Percentiles rank a stretch among this genome's conserved stretches.
Evolutionary conservation across 129 eudicot genomes (phyloP).

Genomic region (Deinandra increscens): DNA sequence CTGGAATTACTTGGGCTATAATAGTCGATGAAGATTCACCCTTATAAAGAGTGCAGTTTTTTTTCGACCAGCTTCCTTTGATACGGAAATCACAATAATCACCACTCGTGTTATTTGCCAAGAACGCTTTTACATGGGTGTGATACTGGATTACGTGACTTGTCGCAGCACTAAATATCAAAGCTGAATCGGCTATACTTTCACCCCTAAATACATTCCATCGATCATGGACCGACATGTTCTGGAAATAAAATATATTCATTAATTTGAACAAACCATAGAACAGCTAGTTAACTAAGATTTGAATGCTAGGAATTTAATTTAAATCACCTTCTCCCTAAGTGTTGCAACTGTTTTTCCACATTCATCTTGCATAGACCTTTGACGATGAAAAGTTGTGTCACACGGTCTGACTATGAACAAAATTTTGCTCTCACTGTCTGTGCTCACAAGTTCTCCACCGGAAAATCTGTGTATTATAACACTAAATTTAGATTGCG

Average conservation of each 20-base stretch:
- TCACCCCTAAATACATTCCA: no score
- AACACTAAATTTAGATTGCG: background rate
- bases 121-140: background rate
- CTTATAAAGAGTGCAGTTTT: background rate
- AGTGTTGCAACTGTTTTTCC: background rate
- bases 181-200: no score
- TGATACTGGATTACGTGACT: background rate
- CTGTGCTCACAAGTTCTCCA: background rate
- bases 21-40: conserved; percentile 2
- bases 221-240: no score
- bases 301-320: background rate
- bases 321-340: background rate
- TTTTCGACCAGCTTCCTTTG: conserved; percentile 15
- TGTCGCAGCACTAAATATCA: background rate
- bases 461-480: background rate
- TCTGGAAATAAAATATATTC: background rate
- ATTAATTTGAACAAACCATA: background rate
- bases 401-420: background rate
- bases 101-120: background rate
- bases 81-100: conserved; percentile 7
- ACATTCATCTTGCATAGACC: no score
- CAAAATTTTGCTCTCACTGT: background rate
- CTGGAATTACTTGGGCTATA: background rate
- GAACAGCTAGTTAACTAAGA: background rate
- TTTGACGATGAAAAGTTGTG: background rate